Evolutionary conservation across 1,284 basidiomycete species (phyloP).

Genomic region (Pisolithus thermaeus): DNA sequence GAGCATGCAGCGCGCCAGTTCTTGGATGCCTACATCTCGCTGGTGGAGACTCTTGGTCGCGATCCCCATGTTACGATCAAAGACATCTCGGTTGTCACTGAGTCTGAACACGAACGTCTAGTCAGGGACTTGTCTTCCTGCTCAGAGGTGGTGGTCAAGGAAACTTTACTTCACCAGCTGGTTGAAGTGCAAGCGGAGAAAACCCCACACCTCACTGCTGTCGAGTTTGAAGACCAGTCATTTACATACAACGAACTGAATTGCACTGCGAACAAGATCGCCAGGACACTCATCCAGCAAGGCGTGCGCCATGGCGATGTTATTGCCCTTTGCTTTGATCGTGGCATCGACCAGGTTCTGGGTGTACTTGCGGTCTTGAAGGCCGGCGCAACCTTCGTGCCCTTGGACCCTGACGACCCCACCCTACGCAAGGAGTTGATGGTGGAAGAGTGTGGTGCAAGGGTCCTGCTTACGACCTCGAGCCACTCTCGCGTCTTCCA

Average conservation of each 20-base stretch:
- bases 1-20: constrained; percentile 25
- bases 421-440: constrained; percentile 25
- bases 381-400: constrained; percentile 26
- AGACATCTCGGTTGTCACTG: constrained; percentile 22
- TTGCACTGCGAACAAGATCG: constrained; percentile 20
- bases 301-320: constrained; percentile 23
- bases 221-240: constrained; percentile 22
- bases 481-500: constrained; percentile 19
- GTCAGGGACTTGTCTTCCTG: constrained; percentile 23
- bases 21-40: constrained; percentile 22
- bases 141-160: constrained; percentile 8
- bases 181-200: constrained; percentile 20
- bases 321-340: constrained; percentile 26
- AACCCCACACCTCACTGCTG: constrained; percentile 16
- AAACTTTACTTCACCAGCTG: constrained; percentile 19
- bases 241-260: constrained; percentile 25
- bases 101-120: constrained; percentile 18
- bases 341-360: constrained; percentile 25
- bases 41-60: constrained; percentile 22
- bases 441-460: constrained; percentile 24
- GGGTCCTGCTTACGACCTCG: constrained; percentile 22
- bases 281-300: constrained; percentile 19
- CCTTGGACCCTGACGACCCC: constrained; percentile 29
- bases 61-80: constrained; percentile 15
- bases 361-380: constrained; percentile 29